phyloP scores from a whole-genome alignment of 2,329 filamentous ascomycete genomes.

The Pseudocercospora musae region DNA sequence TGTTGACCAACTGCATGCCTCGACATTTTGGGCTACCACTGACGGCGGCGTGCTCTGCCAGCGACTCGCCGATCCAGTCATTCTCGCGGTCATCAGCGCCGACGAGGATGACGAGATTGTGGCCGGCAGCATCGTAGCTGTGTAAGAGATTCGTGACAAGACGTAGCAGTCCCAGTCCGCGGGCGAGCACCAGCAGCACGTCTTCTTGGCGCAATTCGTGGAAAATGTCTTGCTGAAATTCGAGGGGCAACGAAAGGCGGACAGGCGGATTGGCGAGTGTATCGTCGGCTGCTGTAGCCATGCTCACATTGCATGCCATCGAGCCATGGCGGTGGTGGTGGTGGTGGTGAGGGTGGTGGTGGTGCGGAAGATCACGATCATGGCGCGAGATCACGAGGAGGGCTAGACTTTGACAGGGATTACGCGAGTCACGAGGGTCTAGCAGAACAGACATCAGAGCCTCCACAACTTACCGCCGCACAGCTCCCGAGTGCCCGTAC shows the following conservation, averaged over 20 bases:
- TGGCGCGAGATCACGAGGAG: neutral
- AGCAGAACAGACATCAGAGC: no score
- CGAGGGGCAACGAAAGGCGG: constrained; percentile 75
- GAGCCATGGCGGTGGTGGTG: neutral
- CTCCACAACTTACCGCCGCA: no score
- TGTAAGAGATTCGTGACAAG: constrained; percentile 95
- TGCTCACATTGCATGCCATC: neutral
- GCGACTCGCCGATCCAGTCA: constrained; percentile 91
- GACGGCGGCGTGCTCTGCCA: constrained; percentile 92
- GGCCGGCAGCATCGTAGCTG: constrained; percentile 92
- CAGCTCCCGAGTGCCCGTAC: no score
- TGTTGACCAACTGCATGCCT: constrained; percentile 88
- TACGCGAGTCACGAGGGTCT: no score
- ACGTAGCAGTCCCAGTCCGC: constrained; percentile 85
- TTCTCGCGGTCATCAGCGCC: constrained; percentile 92
- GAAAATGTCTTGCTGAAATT: constrained; percentile 95
- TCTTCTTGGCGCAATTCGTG: constrained; percentile 85
- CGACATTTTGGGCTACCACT: constrained; percentile 78
- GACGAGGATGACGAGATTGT: constrained; percentile 84
- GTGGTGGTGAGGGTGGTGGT: no score
- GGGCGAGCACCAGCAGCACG: constrained; percentile 87
- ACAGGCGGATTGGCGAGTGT: constrained; percentile 50
- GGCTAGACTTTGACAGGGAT: neutral
- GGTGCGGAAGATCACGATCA: neutral
- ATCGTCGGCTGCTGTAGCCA: constrained; percentile 1